Base-by-base conservation (phyloP, 805 yeast species). In the Nakazawaea populi region DNA sequence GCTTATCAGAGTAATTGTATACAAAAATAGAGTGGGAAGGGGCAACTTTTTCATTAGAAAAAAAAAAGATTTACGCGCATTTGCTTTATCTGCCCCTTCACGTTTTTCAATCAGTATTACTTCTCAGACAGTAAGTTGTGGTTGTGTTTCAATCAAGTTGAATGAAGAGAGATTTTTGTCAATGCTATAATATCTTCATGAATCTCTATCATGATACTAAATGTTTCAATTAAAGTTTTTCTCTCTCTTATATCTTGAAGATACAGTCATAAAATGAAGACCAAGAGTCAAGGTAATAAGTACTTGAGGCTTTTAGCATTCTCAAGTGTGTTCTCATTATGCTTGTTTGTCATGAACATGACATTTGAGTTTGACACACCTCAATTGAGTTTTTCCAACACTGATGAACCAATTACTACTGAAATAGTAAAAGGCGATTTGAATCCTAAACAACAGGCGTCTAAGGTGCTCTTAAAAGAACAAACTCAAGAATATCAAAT, bases 291-390 rank as follows among this genome's bases (percentile, higher is more conserved):
- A 35, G 24, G 27, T n/a, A 48, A 28, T 41, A 48, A 44, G 35
- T 48, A 48, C 29, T 12, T 44, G 11, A 48, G 38, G 35, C 44
- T 48, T 38, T 39, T 48, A 36, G 6, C 39, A 28, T 7, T 44
- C 5, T 31, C 44, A n/a, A 44, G 36, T 4, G 5, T 39, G 1
- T 28, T 48, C 7, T 48, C 52, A 10, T 31, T 29, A 9, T n/a
- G 12, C 8, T 10, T 48, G 6, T 48, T 48, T 29, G 11, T 48
- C 14, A 4, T 48, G 31, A 32, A 48, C 14, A 6, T 44, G 4
- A 24, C 44, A 6, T 29, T 48, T n/a, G 47, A 42, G 6, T 38
- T 43, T 4, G 52, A 48, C 9, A 30, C 12, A 14, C 32, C 29
- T 5, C 40, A 34, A 11, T 14, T 42, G 6, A 14, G 12, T 14